Conservation (phyloP, 1,284 basidiomycete species). For the Bjerkandera adusta region DNA sequence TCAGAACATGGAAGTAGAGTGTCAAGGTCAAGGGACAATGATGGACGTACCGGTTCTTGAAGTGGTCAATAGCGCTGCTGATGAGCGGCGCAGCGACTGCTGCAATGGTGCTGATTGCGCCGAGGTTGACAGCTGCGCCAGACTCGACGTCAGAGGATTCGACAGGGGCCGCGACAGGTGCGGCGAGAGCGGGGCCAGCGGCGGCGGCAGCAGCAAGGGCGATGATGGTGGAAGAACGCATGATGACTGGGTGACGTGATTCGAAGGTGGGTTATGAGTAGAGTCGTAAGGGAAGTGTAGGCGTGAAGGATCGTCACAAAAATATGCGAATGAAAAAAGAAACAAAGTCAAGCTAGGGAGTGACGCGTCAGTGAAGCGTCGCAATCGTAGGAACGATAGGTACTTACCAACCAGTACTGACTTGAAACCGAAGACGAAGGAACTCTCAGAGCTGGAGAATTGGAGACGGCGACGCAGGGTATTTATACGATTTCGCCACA, state of each 20-base stretch:
- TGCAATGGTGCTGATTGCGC: slow-evolving; percentile 7
- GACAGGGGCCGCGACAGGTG: slow-evolving; percentile 3
- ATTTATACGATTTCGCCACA: slow-evolving; percentile 13
- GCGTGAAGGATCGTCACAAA: slow-evolving; percentile 13
- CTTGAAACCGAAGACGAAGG: slow-evolving; percentile 4
- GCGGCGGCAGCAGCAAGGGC: slow-evolving; percentile 13
- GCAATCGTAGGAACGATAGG: neutral
- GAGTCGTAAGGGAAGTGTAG: slow-evolving; percentile 1
- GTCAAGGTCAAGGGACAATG: neutral
- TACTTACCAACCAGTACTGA: slow-evolving; percentile 18
- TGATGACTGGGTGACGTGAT: slow-evolving; percentile 5
- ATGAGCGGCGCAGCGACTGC: slow-evolving; percentile 6
- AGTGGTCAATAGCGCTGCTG: slow-evolving; percentile 8
- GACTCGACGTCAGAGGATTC: slow-evolving; percentile 5
- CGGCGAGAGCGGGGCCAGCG: slow-evolving; percentile 9
- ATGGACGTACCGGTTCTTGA: slow-evolving; percentile 6
- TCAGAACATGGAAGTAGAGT: neutral
- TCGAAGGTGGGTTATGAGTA: slow-evolving; percentile 1
- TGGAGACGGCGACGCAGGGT: neutral
- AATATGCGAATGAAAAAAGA: slow-evolving; percentile 10
- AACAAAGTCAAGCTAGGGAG: slow-evolving; percentile 12
- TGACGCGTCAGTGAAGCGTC: neutral
- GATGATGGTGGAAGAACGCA: slow-evolving; percentile 16
- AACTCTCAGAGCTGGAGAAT: slow-evolving; percentile 14
- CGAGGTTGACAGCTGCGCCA: slow-evolving; percentile 11